These are phyloP conservation scores for Acrocalymma vagum DNA, from an alignment of 2,329 filamentous ascomycete species.

Conservation along the genomic window DNA sequence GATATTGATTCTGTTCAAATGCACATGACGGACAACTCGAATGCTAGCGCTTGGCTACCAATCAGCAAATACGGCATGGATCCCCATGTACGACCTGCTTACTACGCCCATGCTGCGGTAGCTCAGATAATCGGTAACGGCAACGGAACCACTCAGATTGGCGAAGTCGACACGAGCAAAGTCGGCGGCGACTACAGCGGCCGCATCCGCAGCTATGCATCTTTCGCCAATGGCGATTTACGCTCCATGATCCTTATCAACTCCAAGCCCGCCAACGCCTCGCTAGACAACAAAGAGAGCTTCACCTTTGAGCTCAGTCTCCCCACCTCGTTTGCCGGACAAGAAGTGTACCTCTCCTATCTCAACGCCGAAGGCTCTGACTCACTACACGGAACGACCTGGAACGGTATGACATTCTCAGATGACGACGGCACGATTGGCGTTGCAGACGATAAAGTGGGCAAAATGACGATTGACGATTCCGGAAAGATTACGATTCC, in stretches of 20 bases:
- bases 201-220: conserved; percentile 54
- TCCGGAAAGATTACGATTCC: conserved; percentile 33
- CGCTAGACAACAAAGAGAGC: conserved; percentile 46
- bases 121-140: conserved; percentile 59
- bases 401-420: conserved; percentile 57
- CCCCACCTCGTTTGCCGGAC: conserved; percentile 47
- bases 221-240: conserved; percentile 55
- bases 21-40: conserved; percentile 65
- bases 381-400: conserved; percentile 52
- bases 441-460: conserved; percentile 40
- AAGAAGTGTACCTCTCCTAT: conserved; percentile 57
- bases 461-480: conserved; percentile 32
- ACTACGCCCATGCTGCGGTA: conserved; percentile 62
- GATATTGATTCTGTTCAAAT: conserved; percentile 59
- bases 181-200: conserved; percentile 49
- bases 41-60: conserved; percentile 61
- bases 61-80: conserved; percentile 48
- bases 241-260: conserved; percentile 58
- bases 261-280: conserved; percentile 52
- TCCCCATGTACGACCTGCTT: conserved; percentile 57
- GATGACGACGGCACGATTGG: conserved; percentile 52
- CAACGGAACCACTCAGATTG: conserved; percentile 56
- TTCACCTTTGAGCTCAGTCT: conserved; percentile 54
- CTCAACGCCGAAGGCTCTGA: conserved; percentile 58
- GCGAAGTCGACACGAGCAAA: conserved; percentile 38